Evolutionary conservation across 352 stramenopile species (phyloP).

Genomic region (Aphanomyces astaci): DNA sequence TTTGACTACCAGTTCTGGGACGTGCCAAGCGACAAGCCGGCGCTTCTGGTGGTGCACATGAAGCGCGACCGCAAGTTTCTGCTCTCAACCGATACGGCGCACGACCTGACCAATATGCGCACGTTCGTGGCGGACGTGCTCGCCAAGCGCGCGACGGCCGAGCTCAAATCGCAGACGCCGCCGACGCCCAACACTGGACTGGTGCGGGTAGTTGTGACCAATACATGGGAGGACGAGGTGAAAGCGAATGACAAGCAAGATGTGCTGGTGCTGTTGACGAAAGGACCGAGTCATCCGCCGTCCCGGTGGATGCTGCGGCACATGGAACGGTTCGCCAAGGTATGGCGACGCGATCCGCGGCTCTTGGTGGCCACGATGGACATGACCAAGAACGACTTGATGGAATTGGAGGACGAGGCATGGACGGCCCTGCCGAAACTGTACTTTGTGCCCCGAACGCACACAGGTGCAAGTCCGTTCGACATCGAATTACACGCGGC

Average conservation of each 20-base stretch:
- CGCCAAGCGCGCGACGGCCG: background rate
- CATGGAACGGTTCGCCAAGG: slow-evolving; percentile 15
- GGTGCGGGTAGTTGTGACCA: slow-evolving; percentile 17
- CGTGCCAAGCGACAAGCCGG: slow-evolving; percentile 19
- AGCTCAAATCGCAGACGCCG: slow-evolving; percentile 17
- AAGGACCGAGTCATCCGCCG: background rate
- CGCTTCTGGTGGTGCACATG: slow-evolving; percentile 18
- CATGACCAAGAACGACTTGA: slow-evolving; percentile 17
- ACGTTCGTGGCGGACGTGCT: slow-evolving; percentile 6
- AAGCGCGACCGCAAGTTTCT: slow-evolving; percentile 21
- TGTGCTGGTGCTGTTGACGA: slow-evolving; percentile 12
- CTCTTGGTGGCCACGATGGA: slow-evolving; percentile 15
- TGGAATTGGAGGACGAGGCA: slow-evolving; percentile 7
- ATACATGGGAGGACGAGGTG: slow-evolving; percentile 15
- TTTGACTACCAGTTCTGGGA: slow-evolving; percentile 24
- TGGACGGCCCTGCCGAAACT: background rate
- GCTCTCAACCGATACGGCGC: background rate
- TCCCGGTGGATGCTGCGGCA: slow-evolving; percentile 15
- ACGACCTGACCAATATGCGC: slow-evolving; percentile 1
- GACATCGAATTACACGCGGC: background rate
- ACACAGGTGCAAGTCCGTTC: background rate
- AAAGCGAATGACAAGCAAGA: background rate
- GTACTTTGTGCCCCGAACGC: background rate
- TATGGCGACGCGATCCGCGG: slow-evolving; percentile 16
- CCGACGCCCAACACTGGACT: slow-evolving; percentile 18